These are phyloP conservation scores for Fusarium sp. DNA, from an alignment of 2,329 filamentous ascomycete species.

Conservation along the genomic window DNA sequence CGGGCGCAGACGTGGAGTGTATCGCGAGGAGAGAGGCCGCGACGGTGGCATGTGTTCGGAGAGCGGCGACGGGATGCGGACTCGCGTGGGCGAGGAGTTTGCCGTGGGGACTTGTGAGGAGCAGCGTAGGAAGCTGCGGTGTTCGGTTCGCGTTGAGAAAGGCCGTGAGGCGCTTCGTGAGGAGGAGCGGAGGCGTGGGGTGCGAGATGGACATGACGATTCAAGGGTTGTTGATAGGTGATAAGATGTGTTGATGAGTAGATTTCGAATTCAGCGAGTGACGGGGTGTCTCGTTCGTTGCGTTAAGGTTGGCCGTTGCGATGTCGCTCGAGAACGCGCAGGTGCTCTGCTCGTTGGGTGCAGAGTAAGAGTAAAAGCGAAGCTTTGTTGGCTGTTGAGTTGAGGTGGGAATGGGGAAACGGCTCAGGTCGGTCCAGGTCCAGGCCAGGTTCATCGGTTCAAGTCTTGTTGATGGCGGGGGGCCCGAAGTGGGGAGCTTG, in stretches of 20 bases:
- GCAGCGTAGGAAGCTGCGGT: constrained; percentile 68
- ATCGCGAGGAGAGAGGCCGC: constrained; percentile 72
- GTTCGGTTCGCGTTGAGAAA: constrained; percentile 72
- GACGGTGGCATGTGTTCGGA: constrained; percentile 74
- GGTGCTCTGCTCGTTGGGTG: constrained; percentile 3
- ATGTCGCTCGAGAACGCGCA: not conserved
- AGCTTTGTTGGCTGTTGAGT: constrained; percentile 24
- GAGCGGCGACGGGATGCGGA: constrained; percentile 64
- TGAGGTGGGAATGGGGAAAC: constrained; percentile 40
- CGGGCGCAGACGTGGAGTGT: constrained; percentile 61
- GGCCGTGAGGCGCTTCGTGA: constrained; percentile 73
- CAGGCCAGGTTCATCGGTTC: constrained; percentile 27
- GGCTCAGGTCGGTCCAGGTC: constrained; percentile 23
- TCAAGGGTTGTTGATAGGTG: not conserved
- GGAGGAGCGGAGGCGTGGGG: constrained; percentile 69
- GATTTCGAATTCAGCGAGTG: not conserved
- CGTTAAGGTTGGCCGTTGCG: too few relatives aligned
- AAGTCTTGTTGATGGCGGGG: constrained; percentile 34
- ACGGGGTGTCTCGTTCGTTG: not conserved
- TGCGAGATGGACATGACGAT: constrained; percentile 53
- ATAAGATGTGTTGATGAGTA: not conserved
- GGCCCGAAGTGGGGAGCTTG: constrained; percentile 32
- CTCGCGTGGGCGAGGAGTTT: constrained; percentile 74
- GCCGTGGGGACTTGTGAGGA: constrained; percentile 70
- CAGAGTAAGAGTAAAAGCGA: constrained; percentile 7